phyloP scores from a whole-genome alignment of 768 basidiomycete genomes.

The Amanita molliuscula region DNA sequence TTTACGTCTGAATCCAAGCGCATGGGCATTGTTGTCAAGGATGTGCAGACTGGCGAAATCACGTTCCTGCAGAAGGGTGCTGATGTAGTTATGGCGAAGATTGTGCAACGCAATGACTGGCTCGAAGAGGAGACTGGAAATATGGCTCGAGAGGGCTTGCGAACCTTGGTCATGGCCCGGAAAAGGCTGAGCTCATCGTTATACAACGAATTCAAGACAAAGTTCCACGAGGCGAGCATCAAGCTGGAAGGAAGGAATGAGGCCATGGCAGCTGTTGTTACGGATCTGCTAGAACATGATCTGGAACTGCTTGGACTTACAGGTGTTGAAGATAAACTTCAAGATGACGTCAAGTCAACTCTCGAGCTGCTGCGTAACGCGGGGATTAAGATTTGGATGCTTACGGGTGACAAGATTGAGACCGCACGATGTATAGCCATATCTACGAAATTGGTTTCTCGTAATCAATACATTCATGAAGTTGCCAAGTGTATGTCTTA shows the following conservation, averaged over 20 bases:
- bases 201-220: constrained; percentile 64
- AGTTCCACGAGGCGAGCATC: constrained; percentile 72
- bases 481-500: constrained; percentile 72
- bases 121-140: constrained; percentile 97
- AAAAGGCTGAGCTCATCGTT: constrained; percentile 62
- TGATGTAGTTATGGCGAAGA: constrained; percentile 94
- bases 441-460: constrained; percentile 89
- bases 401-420: constrained; percentile 98
- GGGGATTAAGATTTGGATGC: constrained; percentile 99
- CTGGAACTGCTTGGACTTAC: constrained; percentile 89
- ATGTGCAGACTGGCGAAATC: constrained; percentile 64
- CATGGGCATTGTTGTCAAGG: constrained; percentile 95
- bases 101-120: constrained; percentile 98
- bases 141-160: constrained; percentile 93
- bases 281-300: constrained; percentile 74
- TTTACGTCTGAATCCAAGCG: constrained; percentile 99
- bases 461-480: constrained; percentile 97
- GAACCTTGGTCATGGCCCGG: constrained; percentile 88
- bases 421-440: constrained; percentile 98
- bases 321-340: constrained; percentile 98
- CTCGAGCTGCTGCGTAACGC: constrained; percentile 90
- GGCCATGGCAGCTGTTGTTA: constrained; percentile 67
- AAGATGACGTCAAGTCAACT: constrained; percentile 93
- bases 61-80: constrained; percentile 95
- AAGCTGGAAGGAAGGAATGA: constrained; percentile 72